Percentiles rank a stretch among this genome's conserved stretches.
phyloP scores from a whole-genome alignment of 1,139 yeast genomes.

The Kodamaea anthophila region DNA sequence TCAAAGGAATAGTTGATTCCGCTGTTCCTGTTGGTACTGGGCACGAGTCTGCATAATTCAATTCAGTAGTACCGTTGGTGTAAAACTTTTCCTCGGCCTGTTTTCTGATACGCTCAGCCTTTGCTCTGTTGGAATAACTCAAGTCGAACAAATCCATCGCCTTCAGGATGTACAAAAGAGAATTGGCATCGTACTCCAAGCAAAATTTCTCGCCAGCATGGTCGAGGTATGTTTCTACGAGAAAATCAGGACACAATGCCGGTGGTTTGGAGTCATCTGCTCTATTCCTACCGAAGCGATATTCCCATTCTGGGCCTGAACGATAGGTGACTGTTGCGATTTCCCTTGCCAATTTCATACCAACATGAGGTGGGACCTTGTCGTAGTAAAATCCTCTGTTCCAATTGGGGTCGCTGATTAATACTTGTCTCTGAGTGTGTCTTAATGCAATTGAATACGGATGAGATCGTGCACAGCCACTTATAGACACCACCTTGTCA shows the following conservation, averaged over 20 bases:
- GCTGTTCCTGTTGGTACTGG: not conserved
- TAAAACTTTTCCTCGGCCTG: slow-evolving; percentile 22
- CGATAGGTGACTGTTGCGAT: slow-evolving; percentile 92
- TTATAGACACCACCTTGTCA: slow-evolving; percentile 63
- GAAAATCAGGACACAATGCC: slow-evolving; percentile 86
- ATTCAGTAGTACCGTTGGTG: not conserved
- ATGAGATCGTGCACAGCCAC: slow-evolving; percentile 91
- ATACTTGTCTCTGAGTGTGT: slow-evolving; percentile 85
- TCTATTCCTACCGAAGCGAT: slow-evolving; percentile 81
- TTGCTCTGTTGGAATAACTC: slow-evolving; percentile 44
- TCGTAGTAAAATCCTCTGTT: slow-evolving; percentile 80
- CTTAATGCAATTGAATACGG: slow-evolving; percentile 93
- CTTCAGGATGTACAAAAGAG: slow-evolving; percentile 77
- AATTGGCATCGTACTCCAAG: slow-evolving; percentile 85
- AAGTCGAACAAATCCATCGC: slow-evolving; percentile 94
- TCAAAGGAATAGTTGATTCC: slow-evolving; percentile 37
- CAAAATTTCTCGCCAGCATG: slow-evolving; percentile 95
- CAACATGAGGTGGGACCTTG: slow-evolving; percentile 80
- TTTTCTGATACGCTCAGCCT: slow-evolving; percentile 36
- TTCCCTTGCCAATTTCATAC: slow-evolving; percentile 91
- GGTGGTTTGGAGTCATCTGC: slow-evolving; percentile 77
- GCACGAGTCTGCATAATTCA: slow-evolving; percentile 1
- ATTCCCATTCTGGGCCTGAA: slow-evolving; percentile 97
- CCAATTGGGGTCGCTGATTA: slow-evolving; percentile 96
- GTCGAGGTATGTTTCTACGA: slow-evolving; percentile 87